These are phyloP conservation scores for Colletotrichum destructivum DNA, from an alignment of 2,329 filamentous ascomycete genomes.

Conservation along the genomic window DNA sequence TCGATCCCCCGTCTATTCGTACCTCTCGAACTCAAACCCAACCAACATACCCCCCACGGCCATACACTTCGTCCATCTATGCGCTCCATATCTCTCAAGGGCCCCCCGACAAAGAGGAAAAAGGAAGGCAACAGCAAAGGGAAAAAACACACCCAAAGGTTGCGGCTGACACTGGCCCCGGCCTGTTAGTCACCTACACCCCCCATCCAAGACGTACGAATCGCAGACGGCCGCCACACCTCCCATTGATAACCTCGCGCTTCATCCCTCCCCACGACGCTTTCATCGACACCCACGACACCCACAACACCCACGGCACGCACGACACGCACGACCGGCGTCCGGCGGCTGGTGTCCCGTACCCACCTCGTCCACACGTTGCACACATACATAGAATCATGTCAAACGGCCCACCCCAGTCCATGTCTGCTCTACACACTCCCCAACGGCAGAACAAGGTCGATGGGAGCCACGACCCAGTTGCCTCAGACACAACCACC, in stretches of 20 bases:
- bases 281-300: conserved; percentile 37
- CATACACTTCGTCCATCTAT: not conserved
- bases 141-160: not conserved
- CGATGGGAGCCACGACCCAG: conserved; percentile 36
- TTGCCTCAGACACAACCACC: conserved; percentile 40
- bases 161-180: conserved; percentile 27
- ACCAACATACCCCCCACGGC: not conserved
- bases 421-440: conserved; percentile 34
- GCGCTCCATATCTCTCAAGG: not conserved
- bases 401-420: conserved; percentile 42
- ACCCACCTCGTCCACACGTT: conserved; percentile 39
- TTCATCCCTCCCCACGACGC: conserved; percentile 39
- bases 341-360: conserved; percentile 11
- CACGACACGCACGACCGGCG: conserved; percentile 37
- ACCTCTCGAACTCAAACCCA: not conserved
- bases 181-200: conserved; percentile 18
- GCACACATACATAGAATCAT: conserved; percentile 36
- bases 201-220: conserved; percentile 27
- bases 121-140: not conserved
- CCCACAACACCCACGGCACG: too few relatives aligned
- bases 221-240: conserved; percentile 41
- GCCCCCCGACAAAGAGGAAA: not conserved
- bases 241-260: conserved; percentile 48
- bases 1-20: not conserved
- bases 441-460: conserved; percentile 36